Percentiles rank a stretch among this genome's conserved stretches.
Evolutionary conservation across 306 rosid genomes (phyloP).

Genomic region (Adenanthera pavonina): DNA sequence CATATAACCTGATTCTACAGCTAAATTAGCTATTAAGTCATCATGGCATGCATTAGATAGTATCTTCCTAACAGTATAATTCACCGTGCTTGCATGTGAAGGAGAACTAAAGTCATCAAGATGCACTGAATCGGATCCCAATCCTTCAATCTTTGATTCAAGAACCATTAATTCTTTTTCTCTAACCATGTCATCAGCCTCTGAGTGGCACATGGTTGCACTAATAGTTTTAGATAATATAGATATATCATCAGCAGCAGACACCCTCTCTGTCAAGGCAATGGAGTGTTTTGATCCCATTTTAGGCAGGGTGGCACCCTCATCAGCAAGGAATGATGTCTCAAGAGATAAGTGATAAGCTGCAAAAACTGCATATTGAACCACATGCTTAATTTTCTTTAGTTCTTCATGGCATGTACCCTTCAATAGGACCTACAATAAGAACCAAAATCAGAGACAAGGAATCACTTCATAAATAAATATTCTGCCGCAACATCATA

Average conservation of each 20-base stretch:
- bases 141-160: constrained; percentile 41
- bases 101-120: constrained; percentile 39
- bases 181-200: constrained; percentile 34
- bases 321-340: constrained; percentile 79
- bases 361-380: constrained; percentile 74
- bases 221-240: constrained; percentile 28
- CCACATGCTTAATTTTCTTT: constrained; percentile 68
- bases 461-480: neutral
- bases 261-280: constrained; percentile 39
- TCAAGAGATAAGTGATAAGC: constrained; percentile 78
- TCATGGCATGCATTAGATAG: constrained; percentile 35
- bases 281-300: constrained; percentile 44
- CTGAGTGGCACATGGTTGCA: constrained; percentile 35
- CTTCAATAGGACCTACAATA: constrained; percentile 64
- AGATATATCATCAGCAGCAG: constrained; percentile 35
- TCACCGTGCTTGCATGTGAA: constrained; percentile 36
- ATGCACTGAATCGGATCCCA: constrained; percentile 33
- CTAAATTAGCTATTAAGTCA: constrained; percentile 36
- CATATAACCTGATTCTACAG: constrained; percentile 20
- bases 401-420: constrained; percentile 64
- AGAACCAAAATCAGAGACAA: constrained; percentile 40
- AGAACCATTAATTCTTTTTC: constrained; percentile 35
- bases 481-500: neutral
- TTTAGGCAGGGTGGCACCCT: constrained; percentile 76
- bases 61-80: constrained; percentile 25